Conservation (phyloP, 2,329 filamentous ascomycete genomes). For the Aureobasidium leucospermi region DNA sequence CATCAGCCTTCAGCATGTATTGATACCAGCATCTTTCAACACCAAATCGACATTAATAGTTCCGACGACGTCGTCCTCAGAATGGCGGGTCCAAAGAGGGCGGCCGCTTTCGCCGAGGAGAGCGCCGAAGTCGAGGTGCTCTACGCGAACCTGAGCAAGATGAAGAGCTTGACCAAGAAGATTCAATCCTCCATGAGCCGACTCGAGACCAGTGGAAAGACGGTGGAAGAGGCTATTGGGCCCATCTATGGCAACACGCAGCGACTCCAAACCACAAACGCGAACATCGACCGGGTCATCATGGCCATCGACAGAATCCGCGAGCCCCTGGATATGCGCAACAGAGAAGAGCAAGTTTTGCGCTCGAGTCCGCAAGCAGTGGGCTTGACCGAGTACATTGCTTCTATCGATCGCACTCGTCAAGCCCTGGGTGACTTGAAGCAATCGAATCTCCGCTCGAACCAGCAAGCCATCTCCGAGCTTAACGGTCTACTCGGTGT, state of each 20-base stretch:
- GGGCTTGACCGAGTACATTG: constrained; percentile 76
- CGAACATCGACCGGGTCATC: constrained; percentile 81
- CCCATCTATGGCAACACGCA: constrained; percentile 91
- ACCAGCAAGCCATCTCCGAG: constrained; percentile 80
- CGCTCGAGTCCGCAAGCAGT: constrained; percentile 67
- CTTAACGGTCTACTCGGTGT: constrained; percentile 68
- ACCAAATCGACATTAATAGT: background rate
- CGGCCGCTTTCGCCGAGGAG: constrained; percentile 54
- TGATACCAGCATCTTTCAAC: background rate
- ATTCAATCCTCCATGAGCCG: constrained; percentile 81
- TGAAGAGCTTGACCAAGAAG: constrained; percentile 86
- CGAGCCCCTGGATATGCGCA: constrained; percentile 87
- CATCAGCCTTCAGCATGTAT: background rate
- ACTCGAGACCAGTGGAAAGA: constrained; percentile 81
- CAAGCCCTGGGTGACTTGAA: constrained; percentile 79
- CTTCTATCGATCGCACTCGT: constrained; percentile 80
- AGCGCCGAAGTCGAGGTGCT: constrained; percentile 61
- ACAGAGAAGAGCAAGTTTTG: constrained; percentile 85
- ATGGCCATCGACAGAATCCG: constrained; percentile 81
- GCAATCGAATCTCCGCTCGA: constrained; percentile 82
- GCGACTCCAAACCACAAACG: constrained; percentile 76
- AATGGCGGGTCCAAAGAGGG: constrained; percentile 50
- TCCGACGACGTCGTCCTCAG: background rate
- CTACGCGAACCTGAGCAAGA: constrained; percentile 74
- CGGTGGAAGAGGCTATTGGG: constrained; percentile 83